These are phyloP conservation scores for Alternaria longipes DNA, from an alignment of 2,329 filamentous ascomycete genomes.

Conservation along the genomic window DNA sequence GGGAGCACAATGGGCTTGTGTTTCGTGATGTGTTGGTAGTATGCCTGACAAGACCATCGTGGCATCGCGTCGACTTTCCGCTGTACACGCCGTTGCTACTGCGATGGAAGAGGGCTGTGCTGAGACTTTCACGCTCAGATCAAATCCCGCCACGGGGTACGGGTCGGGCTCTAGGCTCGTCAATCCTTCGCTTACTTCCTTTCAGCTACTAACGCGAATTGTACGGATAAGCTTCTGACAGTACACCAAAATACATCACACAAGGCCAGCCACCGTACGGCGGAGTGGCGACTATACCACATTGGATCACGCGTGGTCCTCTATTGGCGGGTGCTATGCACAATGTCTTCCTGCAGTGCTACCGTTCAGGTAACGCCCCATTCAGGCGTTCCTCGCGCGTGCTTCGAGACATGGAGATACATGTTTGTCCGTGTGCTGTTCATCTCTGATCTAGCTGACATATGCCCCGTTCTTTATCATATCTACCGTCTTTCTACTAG, in stretches of 20 bases:
- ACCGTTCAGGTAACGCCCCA: conserved; percentile 18
- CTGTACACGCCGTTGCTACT: conserved; percentile 2
- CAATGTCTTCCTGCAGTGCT: conserved; percentile 5
- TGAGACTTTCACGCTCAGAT: conserved; percentile 23
- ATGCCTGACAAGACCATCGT: background rate
- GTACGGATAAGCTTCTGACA: conserved; percentile 28
- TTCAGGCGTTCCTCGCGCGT: conserved; percentile 21
- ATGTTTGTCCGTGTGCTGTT: conserved; percentile 17
- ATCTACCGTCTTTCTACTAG: conserved; percentile 10
- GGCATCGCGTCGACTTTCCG: conserved; percentile 5
- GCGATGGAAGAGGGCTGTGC: conserved; percentile 15
- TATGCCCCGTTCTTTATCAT: conserved; percentile 18
- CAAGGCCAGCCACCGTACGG: conserved; percentile 21
- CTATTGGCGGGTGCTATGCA: conserved; percentile 18
- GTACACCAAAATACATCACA: conserved; percentile 25
- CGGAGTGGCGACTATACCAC: conserved; percentile 16
- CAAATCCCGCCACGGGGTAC: conserved; percentile 14
- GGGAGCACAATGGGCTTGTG: background rate
- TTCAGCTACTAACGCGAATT: conserved; percentile 24
- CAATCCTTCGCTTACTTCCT: conserved; percentile 26
- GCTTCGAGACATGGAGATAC: conserved; percentile 9
- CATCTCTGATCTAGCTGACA: conserved; percentile 15
- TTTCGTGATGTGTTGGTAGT: background rate
- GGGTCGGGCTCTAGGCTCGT: conserved; percentile 15
- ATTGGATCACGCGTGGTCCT: conserved; percentile 6